Base-by-base conservation (phyloP, 257 asterid species). In the Penstemon eatonii region DNA sequence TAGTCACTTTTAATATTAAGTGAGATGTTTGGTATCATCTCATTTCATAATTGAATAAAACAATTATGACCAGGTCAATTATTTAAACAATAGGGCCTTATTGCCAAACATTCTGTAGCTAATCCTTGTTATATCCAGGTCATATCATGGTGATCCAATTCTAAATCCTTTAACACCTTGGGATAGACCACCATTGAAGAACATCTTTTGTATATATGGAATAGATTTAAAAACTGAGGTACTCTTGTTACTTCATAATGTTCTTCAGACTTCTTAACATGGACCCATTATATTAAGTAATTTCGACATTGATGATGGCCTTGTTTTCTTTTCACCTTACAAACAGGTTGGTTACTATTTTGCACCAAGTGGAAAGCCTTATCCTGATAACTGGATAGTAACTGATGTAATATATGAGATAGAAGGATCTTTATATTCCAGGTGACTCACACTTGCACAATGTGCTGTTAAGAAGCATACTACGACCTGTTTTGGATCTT, bases 321-420 rank as follows among this genome's bases (percentile, higher is more conserved):
- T 8, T 65, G 60, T 62, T 66, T 56, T 71, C 56, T 82, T 66
- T 72, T 69, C 67, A 72, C 71, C 68, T 66, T 72, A 67, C n/a
- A 65, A 80, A 62, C 83, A 94, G 99, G 97, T 94, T 71, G 99
- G 99, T 77, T 94, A 94, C 79, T 90, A 88, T 80, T 89, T 85
- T 86, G 99, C 99, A 18, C 99, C 99, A 62, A 94, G 99, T 76
- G 97, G 99, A 80, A 94, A 94, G 85, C 99, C 99, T 52, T 94
- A 90, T 80, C 99, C 99, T 79, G 99, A 94, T 85, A 94, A 94
- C 75, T 94, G 99, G 99, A 91, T 94, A 59, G 73, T 87, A 73
- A 94, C 99, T 60, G 99, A 94, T 69, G 78, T 90, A 63, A 80
- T 94, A 73, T 89, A 84, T 68, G 99, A 94, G 88, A 70, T 80